phyloP scores from a whole-genome alignment of 306 rosid genomes.

The Trifolium repens region DNA sequence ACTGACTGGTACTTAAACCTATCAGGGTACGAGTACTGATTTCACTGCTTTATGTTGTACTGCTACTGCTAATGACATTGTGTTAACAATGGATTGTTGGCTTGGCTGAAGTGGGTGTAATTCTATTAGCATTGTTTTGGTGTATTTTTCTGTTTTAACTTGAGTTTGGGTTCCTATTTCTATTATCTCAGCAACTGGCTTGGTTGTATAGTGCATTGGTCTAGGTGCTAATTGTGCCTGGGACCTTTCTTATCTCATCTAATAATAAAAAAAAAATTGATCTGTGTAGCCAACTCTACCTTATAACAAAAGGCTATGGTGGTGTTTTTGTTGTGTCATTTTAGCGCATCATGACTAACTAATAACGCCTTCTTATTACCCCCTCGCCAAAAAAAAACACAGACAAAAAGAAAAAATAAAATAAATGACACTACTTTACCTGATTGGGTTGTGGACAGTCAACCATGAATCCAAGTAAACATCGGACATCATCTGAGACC shows the following conservation, averaged over 20 bases:
- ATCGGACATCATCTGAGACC: constrained; percentile 80
- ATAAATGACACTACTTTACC: constrained; percentile 52
- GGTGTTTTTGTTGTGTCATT: constrained; percentile 7
- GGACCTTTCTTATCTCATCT: not conserved
- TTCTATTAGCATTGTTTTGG: constrained; percentile 8
- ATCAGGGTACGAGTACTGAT: constrained; percentile 1
- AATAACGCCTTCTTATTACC: constrained; percentile 23
- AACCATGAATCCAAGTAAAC: constrained; percentile 95
- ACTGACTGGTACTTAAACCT: not conserved
- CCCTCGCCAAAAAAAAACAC: not conserved
- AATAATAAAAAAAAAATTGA: not conserved
- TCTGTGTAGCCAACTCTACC: not conserved
- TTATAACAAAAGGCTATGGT: not conserved
- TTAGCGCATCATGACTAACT: constrained; percentile 16
- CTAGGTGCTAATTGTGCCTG: not conserved
- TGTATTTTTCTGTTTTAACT: not conserved
- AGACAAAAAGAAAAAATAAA: not conserved
- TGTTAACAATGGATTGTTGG: not conserved
- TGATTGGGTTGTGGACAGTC: constrained; percentile 99
- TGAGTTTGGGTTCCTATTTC: constrained; percentile 1
- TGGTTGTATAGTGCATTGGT: not conserved
- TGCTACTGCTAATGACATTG: not conserved
- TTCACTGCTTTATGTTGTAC: not conserved
- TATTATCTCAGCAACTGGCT: constrained; percentile 1
- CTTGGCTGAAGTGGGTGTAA: not conserved